Evolutionary conservation across 441 rosid genomes (phyloP).

Genomic region (Geranium incanum): DNA sequence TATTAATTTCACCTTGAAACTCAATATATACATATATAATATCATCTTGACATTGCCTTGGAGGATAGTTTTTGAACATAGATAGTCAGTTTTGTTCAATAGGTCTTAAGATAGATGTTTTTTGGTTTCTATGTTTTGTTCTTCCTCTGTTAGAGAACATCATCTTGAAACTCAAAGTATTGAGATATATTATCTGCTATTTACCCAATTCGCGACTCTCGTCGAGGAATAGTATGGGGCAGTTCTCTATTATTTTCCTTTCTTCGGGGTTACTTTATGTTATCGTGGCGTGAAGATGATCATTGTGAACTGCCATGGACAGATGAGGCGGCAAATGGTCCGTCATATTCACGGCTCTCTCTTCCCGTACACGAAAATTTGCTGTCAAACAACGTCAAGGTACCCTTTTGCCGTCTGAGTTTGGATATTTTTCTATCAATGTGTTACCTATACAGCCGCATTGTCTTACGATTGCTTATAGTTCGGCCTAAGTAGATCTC

Average conservation of each 20-base stretch:
- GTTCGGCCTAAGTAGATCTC: neutral
- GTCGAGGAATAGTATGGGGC: neutral
- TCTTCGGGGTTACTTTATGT: neutral
- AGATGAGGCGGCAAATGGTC: slow-evolving; percentile 45
- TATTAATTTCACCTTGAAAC: no score
- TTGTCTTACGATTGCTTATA: neutral
- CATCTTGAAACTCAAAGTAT: neutral
- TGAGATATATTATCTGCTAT: neutral
- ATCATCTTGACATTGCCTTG: no score
- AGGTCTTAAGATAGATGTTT: no score
- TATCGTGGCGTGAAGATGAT: neutral
- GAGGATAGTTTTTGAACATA: no score
- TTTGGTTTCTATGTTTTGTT: no score
- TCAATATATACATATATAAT: no score
- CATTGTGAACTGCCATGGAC: slow-evolving; percentile 16
- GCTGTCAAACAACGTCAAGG: slow-evolving; percentile 39
- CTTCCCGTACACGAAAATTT: slow-evolving; percentile 50
- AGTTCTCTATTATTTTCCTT: neutral
- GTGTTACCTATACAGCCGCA: neutral
- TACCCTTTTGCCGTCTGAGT: slow-evolving; percentile 20
- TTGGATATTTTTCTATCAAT: neutral
- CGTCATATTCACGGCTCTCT: slow-evolving; percentile 42
- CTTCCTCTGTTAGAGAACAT: neutral
- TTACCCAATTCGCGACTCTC: neutral
- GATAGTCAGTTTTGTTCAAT: no score